Base-by-base conservation (phyloP, 2,329 filamentous ascomycete genomes). In the Cryphonectria carpinicola region DNA sequence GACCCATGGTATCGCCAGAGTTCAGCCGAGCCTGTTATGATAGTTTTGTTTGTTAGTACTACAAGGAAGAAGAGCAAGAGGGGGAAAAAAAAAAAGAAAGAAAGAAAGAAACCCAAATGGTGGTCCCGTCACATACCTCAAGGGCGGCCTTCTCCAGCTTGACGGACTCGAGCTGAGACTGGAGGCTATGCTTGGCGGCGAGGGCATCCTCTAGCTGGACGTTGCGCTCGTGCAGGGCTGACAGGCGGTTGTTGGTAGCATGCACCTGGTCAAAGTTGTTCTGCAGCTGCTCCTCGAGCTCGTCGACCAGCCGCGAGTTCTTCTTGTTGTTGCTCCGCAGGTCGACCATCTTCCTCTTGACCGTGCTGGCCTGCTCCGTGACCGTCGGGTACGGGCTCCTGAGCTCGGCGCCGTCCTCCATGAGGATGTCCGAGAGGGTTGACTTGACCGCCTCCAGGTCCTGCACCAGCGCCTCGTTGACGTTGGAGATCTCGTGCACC, bases 241-340 rank as follows among this genome's bases (percentile, higher is more conserved):
- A 98, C 67, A 98, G 84, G 68, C 95, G 90, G 82, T 97, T 97
- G 80, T 89, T 94, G 17, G 91, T 90, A 71, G 89, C 85, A 78
- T 98, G 93, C 72, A 95, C 94, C 79, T 97, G 93, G 78, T 99
- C 96, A 81, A 94, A 99, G 82, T 96, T 98, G 79, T 88, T 93
- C 78, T 95, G 95, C 68, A 99, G 89, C 81, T 99, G 96, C 76
- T 98, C 95, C 81, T 99, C 96, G 6, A 99, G 90, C 82, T 99
- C 95, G 79, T 98, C 94, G 11, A 99, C 93, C 17, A 99, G 85
- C 32, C 94, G 90, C 58, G 93, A 92, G 80, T 96, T 97, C 86
- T 97, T 98, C 84, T 94, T 91, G 85, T 97, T 97, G 82, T 86
- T 86, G 58, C 80, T 84, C 76, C 91, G 87, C 32, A 92, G 81